A percentile compares a stretch with the other conserved stretches of the same genome.
phyloP scores from a whole-genome alignment of 352 stramenopile genomes.

The Pythium volutum region DNA sequence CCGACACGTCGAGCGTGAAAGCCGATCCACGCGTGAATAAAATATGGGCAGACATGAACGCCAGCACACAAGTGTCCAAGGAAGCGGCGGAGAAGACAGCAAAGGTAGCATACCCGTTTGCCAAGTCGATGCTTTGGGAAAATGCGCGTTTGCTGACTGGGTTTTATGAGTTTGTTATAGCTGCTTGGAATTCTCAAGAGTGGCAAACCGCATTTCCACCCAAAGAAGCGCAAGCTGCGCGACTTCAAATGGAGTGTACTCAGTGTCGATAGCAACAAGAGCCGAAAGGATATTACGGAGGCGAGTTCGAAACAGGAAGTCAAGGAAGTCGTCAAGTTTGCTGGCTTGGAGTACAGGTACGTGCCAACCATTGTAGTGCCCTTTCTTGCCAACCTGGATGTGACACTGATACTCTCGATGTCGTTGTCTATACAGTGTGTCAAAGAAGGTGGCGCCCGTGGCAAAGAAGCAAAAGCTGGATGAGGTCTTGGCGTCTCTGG shows the following conservation, averaged over 20 bases:
- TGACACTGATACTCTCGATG: slow-evolving; percentile 9
- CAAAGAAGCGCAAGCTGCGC: slow-evolving; percentile 61
- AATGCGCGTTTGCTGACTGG: not conserved
- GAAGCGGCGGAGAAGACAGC: slow-evolving; percentile 38
- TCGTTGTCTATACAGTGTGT: slow-evolving; percentile 23
- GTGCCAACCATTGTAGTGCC: not conserved
- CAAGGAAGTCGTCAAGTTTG: slow-evolving; percentile 80
- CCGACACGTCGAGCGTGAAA: slow-evolving; percentile 22
- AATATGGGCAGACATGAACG: slow-evolving; percentile 71
- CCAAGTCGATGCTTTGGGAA: not conserved
- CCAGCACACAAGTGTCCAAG: slow-evolving; percentile 51
- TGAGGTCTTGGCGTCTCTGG: slow-evolving; percentile 80
- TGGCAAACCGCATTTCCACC: slow-evolving; percentile 39
- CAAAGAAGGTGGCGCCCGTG: slow-evolving; percentile 15
- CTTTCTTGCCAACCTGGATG: not conserved
- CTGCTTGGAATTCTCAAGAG: slow-evolving; percentile 52
- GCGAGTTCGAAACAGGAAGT: slow-evolving; percentile 20
- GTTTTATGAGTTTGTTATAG: slow-evolving; percentile 23
- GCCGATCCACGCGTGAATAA: slow-evolving; percentile 35
- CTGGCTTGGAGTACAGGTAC: slow-evolving; percentile 78
- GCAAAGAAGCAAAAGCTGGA: slow-evolving; percentile 61
- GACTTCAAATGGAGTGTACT: slow-evolving; percentile 75
- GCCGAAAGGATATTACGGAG: slow-evolving; percentile 40
- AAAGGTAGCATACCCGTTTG: slow-evolving; percentile 32
- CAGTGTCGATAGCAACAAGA: slow-evolving; percentile 60